These are phyloP conservation scores for Irpex lacteus DNA, from an alignment of 1,284 basidiomycete species.

Conservation along the genomic window DNA sequence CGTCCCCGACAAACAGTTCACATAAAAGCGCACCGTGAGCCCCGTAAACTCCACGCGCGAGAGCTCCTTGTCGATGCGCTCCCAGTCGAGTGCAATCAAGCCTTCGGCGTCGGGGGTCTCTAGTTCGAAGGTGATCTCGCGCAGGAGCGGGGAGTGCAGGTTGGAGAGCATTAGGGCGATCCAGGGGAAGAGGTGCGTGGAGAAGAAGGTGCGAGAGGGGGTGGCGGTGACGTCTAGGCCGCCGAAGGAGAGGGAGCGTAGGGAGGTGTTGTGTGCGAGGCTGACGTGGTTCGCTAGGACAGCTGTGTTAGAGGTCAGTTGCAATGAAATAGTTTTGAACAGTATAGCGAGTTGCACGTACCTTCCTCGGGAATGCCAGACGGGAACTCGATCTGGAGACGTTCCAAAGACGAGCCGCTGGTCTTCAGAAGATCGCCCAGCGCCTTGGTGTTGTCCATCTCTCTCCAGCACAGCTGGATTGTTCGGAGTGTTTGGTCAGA, in stretches of 20 bases:
- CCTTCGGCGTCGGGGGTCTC: conserved; percentile 24
- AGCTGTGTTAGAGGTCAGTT: conserved; percentile 12
- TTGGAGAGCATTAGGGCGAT: conserved; percentile 18
- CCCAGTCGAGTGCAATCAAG: conserved; percentile 28
- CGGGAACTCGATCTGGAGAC: conserved; percentile 29
- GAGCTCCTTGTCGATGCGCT: conserved; percentile 26
- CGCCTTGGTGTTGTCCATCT: conserved; percentile 27
- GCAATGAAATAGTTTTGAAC: background rate
- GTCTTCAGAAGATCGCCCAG: conserved; percentile 28
- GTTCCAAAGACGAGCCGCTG: conserved; percentile 29
- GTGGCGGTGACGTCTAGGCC: conserved; percentile 24
- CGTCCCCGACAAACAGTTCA: conserved; percentile 20
- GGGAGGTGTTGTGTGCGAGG: conserved; percentile 28
- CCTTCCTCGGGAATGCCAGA: conserved; percentile 25
- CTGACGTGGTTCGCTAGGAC: conserved; percentile 26
- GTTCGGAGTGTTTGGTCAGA: conserved; percentile 25
- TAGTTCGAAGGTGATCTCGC: conserved; percentile 24
- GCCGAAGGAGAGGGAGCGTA: conserved; percentile 28
- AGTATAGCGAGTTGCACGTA: conserved; percentile 9
- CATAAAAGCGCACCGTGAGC: conserved; percentile 26
- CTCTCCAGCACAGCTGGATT: conserved; percentile 33
- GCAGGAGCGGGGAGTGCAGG: conserved; percentile 15
- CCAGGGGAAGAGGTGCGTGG: conserved; percentile 19
- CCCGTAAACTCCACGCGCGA: conserved; percentile 25
- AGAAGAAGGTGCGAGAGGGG: conserved; percentile 24